These are phyloP conservation scores for Hebeloma cylindrosporum DNA, from an alignment of 768 basidiomycete species.

Conservation along the genomic window DNA sequence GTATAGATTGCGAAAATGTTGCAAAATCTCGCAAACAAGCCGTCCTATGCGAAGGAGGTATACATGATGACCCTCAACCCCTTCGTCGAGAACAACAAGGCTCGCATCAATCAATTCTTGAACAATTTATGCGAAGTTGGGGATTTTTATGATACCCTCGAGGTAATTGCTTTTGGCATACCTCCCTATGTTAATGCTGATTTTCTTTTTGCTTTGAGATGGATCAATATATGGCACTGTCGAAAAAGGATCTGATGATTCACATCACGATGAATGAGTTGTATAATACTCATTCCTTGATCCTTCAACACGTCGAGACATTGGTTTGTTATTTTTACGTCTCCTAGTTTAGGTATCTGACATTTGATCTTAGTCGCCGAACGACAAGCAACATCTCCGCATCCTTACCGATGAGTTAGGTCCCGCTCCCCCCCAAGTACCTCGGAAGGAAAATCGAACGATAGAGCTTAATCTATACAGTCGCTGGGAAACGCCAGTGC, in stretches of 20 bases:
- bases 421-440: constrained; percentile 89
- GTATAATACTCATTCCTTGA: constrained; percentile 97
- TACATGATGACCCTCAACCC: constrained; percentile 99
- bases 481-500: constrained; percentile 99
- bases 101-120: constrained; percentile 95
- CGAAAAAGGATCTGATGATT: constrained; percentile 98
- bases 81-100: constrained; percentile 98
- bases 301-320: constrained; percentile 92
- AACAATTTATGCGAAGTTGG: constrained; percentile 98
- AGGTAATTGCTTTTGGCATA: constrained; percentile 69
- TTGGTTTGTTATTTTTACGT: constrained; percentile 56
- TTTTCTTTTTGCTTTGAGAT: constrained; percentile 54
- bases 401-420: constrained; percentile 97
- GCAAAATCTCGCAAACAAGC: constrained; percentile 98
- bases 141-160: constrained; percentile 98
- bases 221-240: constrained; percentile 99
- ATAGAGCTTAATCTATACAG: constrained; percentile 92
- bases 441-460: constrained; percentile 95
- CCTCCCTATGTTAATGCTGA: background rate
- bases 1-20: constrained; percentile 97
- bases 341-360: background rate
- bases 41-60: constrained; percentile 94
- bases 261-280: constrained; percentile 98
- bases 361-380: constrained; percentile 68
- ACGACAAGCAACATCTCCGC: constrained; percentile 96